Evolutionary conservation across 2,329 filamentous ascomycete species (phyloP), one percentile per base, ranked within the genome.

Genomic region (Daldinia eschscholtzii): DNA sequence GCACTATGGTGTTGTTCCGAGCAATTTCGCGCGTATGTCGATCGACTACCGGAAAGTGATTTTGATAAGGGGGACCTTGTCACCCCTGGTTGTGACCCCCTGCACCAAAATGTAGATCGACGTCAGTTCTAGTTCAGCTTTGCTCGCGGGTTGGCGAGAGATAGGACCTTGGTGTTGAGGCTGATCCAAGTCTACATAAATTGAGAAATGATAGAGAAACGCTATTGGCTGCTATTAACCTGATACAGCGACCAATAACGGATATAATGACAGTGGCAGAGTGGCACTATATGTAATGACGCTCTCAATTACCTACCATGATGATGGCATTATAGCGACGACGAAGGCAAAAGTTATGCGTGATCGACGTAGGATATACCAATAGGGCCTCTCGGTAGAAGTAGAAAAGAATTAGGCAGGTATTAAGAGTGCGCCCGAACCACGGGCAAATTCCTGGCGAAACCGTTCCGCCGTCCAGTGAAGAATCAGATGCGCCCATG

Each of bases 51-150:
- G 55, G 48, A 63, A 65, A 46, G 53, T 53, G 37, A 28, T 61
- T 39, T 57, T 28, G 20, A 57, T 57, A 57, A 37, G 59, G 65
- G 56, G 41, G 30, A 59, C 65, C 60, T 44, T 57, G 68, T 57
- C 44, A 39, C 63, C 44, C 65, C 65, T 61, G 39, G 57, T 28
- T 64, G 28, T 41, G 12, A n/a, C 23, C 61, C 67, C 63, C 61
- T 69, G 63, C 61, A 41, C 35, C 28, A 44, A 71, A 69, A 65
- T 67, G 66, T 57, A 63, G 67, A 70, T 70, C 67, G 57, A 64
- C 64, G 61, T 67, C 60, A 42, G 62, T 61, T 53, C 64, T 42
- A n/a, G 30, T 37, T 44, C 15, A 42, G 13, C 50, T 12, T 12
- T 15, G 15, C 41, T 48, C 59, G n/a, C 26, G 52, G 57, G 28